These are phyloP conservation scores for Coemansia sp. DNA, from an alignment of 192 early-diverging fungal species.

Conservation along the genomic window DNA sequence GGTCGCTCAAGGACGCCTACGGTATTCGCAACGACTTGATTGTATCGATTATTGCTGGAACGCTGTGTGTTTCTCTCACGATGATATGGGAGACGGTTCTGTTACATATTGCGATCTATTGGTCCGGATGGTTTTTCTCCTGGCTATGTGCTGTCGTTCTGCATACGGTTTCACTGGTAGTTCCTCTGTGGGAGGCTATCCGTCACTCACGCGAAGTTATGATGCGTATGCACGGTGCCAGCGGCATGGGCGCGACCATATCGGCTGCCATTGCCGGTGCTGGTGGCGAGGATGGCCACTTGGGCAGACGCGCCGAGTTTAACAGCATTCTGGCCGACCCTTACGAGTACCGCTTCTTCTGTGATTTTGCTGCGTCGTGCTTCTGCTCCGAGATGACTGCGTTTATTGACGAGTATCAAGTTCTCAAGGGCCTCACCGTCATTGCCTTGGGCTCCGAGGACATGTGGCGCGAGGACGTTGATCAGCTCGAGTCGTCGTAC, in stretches of 20 bases:
- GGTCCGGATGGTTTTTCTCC: conserved; percentile 46
- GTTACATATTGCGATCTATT: conserved; percentile 8
- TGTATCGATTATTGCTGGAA: conserved; percentile 24
- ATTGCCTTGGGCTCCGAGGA: conserved; percentile 34
- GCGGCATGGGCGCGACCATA: conserved; percentile 24
- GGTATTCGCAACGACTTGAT: conserved; percentile 48
- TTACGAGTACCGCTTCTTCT: conserved; percentile 47
- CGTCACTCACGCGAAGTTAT: conserved; percentile 40
- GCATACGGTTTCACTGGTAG: conserved; percentile 24
- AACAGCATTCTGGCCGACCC: conserved; percentile 36
- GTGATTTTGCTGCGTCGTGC: conserved; percentile 51
- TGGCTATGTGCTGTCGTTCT: conserved; percentile 28
- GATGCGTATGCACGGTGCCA: conserved; percentile 38
- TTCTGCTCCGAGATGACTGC: conserved; percentile 53
- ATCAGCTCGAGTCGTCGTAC: conserved; percentile 30
- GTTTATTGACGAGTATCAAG: conserved; percentile 50
- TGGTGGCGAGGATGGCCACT: conserved; percentile 14
- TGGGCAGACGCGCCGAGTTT: conserved; percentile 38
- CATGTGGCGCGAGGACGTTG: conserved; percentile 40
- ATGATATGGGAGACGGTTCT: conserved; percentile 36
- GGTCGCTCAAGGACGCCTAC: conserved; percentile 41
- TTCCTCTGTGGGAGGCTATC: conserved; percentile 35
- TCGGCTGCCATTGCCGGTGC: conserved; percentile 33
- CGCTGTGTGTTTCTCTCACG: conserved; percentile 15
- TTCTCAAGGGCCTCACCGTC: conserved; percentile 38